Percentiles rank a stretch among this genome's conserved stretches.
phyloP scores from a whole-genome alignment of 1,284 basidiomycete species.

The Agroathelia rolfsii region DNA sequence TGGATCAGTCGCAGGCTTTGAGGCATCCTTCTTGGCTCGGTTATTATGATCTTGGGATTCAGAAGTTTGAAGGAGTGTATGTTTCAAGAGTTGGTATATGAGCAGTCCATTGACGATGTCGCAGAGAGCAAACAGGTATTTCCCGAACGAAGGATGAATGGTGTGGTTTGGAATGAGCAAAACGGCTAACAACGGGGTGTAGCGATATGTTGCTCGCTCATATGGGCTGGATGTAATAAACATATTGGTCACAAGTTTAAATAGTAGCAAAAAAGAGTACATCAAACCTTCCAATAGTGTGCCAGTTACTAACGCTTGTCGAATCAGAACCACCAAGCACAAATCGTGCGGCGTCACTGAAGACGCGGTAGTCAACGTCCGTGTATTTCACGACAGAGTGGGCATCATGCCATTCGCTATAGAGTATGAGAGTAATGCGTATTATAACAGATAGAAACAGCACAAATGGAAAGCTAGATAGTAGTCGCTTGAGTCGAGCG shows the following conservation, averaged over 20 bases:
- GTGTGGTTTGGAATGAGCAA: slow-evolving; percentile 74
- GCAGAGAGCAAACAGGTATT: slow-evolving; percentile 80
- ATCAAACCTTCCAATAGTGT: slow-evolving; percentile 13
- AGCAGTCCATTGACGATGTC: slow-evolving; percentile 78
- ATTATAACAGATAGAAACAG: slow-evolving; percentile 46
- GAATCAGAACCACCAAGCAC: too few relatives aligned
- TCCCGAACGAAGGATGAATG: slow-evolving; percentile 79
- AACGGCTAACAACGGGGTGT: slow-evolving; percentile 87
- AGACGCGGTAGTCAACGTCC: slow-evolving; percentile 94
- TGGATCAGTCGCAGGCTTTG: slow-evolving; percentile 10
- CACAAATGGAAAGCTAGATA: slow-evolving; percentile 42
- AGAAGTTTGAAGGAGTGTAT: slow-evolving; percentile 29
- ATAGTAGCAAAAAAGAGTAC: too few relatives aligned
- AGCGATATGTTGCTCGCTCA: slow-evolving; percentile 88
- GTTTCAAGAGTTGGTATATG: slow-evolving; percentile 61
- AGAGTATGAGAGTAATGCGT: slow-evolving; percentile 65
- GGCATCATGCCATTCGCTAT: slow-evolving; percentile 84
- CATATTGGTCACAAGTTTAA: too few relatives aligned
- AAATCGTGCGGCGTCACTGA: slow-evolving; percentile 82
- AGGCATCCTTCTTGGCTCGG: slow-evolving; percentile 6
- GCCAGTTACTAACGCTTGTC: slow-evolving; percentile 12
- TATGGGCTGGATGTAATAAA: slow-evolving; percentile 61
- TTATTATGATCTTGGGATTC: background rate
- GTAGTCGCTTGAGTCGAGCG: too few relatives aligned
- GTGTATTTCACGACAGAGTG: slow-evolving; percentile 87